phyloP scores from a whole-genome alignment of 768 basidiomycete genomes.

The Mycena vitilis region DNA sequence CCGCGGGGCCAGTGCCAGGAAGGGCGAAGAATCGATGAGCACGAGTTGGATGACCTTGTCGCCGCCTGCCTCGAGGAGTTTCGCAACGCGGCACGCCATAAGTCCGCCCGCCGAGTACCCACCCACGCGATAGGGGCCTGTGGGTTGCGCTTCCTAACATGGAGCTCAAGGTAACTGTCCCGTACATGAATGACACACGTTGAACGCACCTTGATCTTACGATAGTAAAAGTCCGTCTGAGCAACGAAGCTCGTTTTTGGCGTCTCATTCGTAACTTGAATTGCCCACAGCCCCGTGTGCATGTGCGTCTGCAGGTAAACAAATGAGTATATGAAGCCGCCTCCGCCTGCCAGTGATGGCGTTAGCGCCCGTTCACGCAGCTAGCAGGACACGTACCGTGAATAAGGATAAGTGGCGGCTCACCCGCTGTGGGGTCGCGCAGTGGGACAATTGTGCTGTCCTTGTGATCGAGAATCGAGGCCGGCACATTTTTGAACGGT shows the following conservation, averaged over 20 bases:
- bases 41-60: constrained; percentile 7
- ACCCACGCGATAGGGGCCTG: constrained; percentile 10
- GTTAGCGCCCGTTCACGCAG: neutral
- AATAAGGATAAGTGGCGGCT: constrained; percentile 14
- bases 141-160: constrained; percentile 2
- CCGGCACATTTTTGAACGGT: constrained; percentile 9
- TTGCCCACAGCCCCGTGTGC: constrained; percentile 8
- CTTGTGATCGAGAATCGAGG: constrained; percentile 8
- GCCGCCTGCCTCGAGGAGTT: constrained; percentile 10
- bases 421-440: constrained; percentile 10
- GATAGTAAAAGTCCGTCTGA: constrained; percentile 17
- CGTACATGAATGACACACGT: neutral
- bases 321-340: constrained; percentile 5
- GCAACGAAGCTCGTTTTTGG: constrained; percentile 8
- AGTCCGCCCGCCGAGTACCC: constrained; percentile 6
- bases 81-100: constrained; percentile 12
- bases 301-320: constrained; percentile 10
- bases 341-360: neutral
- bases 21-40: constrained; percentile 14
- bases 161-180: neutral
- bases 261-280: constrained; percentile 7
- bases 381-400: constrained; percentile 9
- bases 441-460: constrained; percentile 13
- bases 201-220: constrained; percentile 11
- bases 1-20: neutral